Base-by-base conservation (phyloP, 768 basidiomycete genomes). In the Crepidotus variabilis region DNA sequence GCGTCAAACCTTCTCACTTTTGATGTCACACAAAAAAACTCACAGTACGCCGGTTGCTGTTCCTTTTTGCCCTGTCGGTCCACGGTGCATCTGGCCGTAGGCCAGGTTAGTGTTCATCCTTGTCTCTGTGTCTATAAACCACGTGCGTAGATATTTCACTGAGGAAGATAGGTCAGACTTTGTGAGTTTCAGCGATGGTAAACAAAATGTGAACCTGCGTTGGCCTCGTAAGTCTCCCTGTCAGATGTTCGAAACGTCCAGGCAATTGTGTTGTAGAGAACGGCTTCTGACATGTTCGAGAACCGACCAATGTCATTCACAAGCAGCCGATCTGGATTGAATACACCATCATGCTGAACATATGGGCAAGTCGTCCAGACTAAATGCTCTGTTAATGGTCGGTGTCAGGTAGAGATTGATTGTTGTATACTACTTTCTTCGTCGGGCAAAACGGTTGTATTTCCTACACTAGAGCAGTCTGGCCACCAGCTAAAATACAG, bases 21-120 rank as follows among this genome's bases (percentile, higher is more conserved):
- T 14, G 4, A 16, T 13, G 22, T 11, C 54, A 21, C 36, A 23
- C 28, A 5, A 24, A 45, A 20, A 43, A n/a, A 47, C 20, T 34
- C 2, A 34, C 16, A 83, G 71, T 39, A 84, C 69, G 58, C 85
- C 84, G n/a, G 79, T 82, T 60, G 77, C 82, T 32, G 72, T 73
- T 48, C 80, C 79, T 47, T 63, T 55, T 61, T 74, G 69, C 14
- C 72, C 71, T 51, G 57, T 60, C 9, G 75, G 74, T 48, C 76
- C 77, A 9, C 78, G 69, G 54, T 72, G 50, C 69, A 83, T 76
- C 60, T 85, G 83, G 0, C 72, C 77, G 61, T 77, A 88, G 56
- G 84, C 74, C 35, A 89, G 68, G 61, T 84, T 81, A 0, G 86
- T 85, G 54, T 82, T 85, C 86, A 88, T 87, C 33, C 61, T 68